phyloP scores from a whole-genome alignment of 1,139 yeast species.

The Kodamaea ohmeri region DNA sequence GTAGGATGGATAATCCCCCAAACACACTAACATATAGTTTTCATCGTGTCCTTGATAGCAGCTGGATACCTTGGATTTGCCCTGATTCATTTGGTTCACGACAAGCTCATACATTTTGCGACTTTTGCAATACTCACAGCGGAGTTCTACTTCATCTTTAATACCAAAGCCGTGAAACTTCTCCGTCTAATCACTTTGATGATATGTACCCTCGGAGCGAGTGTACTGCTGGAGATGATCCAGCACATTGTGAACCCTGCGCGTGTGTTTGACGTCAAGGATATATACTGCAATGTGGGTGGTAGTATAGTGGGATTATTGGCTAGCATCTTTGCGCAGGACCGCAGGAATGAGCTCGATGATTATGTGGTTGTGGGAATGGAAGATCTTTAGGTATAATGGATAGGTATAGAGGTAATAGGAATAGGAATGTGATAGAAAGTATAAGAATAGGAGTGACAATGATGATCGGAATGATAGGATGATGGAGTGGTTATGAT shows the following conservation, averaged over 20 bases:
- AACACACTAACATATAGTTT: constrained; percentile 16
- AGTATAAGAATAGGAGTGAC: too few relatives aligned
- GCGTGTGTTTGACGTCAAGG: constrained; percentile 48
- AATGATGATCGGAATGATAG: too few relatives aligned
- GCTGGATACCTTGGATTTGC: constrained; percentile 55
- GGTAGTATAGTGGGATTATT: constrained; percentile 35
- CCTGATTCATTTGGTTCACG: constrained; percentile 45
- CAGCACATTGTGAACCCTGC: constrained; percentile 39
- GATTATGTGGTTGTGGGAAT: constrained; percentile 15
- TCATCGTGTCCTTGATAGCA: constrained; percentile 18
- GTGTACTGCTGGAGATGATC: constrained; percentile 52
- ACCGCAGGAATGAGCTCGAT: constrained; percentile 4
- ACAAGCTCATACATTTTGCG: constrained; percentile 50
- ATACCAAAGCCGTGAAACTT: constrained; percentile 37
- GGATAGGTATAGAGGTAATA: too few relatives aligned
- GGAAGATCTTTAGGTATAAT: constrained; percentile 10
- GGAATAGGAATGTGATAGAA: too few relatives aligned
- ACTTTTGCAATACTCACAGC: constrained; percentile 50
- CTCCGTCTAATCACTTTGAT: constrained; percentile 41
- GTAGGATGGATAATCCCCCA: constrained; percentile 13
- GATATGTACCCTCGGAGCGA: constrained; percentile 44
- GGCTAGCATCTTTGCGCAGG: constrained; percentile 10
- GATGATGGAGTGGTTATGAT: too few relatives aligned
- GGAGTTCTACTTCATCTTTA: constrained; percentile 56
- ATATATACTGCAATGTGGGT: constrained; percentile 43